Evolutionary conservation across 495 filamentous ascomycete genomes (phyloP).

Genomic region (Podospora conica): DNA sequence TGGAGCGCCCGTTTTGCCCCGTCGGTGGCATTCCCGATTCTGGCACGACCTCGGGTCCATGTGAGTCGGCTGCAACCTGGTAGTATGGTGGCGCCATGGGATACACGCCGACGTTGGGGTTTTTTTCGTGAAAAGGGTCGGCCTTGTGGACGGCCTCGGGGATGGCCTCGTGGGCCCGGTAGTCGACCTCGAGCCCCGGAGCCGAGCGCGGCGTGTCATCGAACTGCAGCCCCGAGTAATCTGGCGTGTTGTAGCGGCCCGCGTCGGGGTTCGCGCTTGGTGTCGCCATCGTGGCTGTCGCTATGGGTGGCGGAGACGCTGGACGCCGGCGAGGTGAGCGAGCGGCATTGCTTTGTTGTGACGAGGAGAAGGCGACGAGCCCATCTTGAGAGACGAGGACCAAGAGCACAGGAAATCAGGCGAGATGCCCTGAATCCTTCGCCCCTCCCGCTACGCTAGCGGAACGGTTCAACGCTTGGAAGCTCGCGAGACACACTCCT

Average conservation of each 20-base stretch:
- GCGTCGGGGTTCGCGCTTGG: neutral
- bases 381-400: neutral
- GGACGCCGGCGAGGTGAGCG: neutral
- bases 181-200: neutral
- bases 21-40: neutral
- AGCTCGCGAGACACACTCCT: neutral
- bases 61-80: neutral
- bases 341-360: neutral
- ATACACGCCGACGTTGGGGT: neutral
- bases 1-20: neutral
- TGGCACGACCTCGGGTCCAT: neutral
- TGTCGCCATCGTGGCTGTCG: neutral
- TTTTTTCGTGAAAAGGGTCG: neutral
- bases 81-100: neutral
- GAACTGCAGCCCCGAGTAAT: conserved; percentile 7
- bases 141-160: neutral
- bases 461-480: neutral
- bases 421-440: neutral
- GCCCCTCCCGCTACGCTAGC: neutral
- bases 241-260: neutral
- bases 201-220: neutral
- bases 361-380: neutral
- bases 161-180: neutral
- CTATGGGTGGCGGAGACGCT: neutral
- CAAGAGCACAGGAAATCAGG: neutral